phyloP scores from a whole-genome alignment of 2,329 filamentous ascomycete genomes.

The Lasiodiplodia sp. region DNA sequence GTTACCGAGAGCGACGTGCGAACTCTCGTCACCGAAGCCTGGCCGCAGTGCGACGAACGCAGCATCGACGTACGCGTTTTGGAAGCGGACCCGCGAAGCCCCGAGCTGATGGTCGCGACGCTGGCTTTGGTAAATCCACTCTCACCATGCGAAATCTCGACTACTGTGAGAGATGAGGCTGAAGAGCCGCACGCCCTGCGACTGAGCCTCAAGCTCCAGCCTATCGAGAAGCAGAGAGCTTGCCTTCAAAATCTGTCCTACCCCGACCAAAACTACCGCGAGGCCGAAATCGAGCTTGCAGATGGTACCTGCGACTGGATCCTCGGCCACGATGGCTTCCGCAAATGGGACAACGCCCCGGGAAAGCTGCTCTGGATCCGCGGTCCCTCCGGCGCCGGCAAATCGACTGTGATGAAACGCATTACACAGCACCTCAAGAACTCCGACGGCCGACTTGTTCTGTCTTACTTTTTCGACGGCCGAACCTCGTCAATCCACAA shows the following conservation, averaged over 20 bases:
- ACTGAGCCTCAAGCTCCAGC: neutral
- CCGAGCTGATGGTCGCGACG: neutral
- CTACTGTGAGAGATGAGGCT: too few species aligned
- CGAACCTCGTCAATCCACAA: neutral
- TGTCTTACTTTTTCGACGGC: slow-evolving; percentile 2
- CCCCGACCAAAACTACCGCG: neutral
- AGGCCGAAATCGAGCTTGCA: neutral
- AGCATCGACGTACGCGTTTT: neutral
- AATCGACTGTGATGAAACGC: slow-evolving; percentile 2
- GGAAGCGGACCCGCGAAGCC: neutral
- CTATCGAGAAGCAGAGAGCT: neutral
- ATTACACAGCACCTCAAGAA: neutral
- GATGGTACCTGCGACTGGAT: neutral
- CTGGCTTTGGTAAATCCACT: neutral
- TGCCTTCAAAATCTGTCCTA: neutral
- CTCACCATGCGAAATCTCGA: neutral
- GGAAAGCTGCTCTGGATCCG: neutral
- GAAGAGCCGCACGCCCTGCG: neutral
- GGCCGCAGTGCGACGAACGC: neutral
- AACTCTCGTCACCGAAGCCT: neutral
- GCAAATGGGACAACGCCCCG: neutral
- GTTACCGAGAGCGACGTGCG: neutral
- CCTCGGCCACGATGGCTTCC: neutral
- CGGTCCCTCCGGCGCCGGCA: neutral
- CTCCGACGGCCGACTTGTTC: neutral